A percentile compares a stretch with the other conserved stretches of the same genome.
Evolutionary conservation across 1,139 yeast genomes (phyloP).

Genomic region (Sugiyamaella paludigena): DNA sequence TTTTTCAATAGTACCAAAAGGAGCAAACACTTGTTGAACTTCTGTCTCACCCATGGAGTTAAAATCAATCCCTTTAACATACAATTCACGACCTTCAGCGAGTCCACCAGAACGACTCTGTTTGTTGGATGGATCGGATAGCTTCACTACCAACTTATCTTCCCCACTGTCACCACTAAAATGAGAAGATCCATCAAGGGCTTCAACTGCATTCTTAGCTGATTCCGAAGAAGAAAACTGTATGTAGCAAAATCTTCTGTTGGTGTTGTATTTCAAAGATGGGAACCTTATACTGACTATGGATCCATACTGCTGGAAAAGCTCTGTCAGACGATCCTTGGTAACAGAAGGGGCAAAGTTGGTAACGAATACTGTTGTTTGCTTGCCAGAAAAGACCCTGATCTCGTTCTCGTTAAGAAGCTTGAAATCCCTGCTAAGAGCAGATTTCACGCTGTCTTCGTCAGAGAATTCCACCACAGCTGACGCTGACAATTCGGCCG

Average conservation of each 20-base stretch:
- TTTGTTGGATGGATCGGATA: constrained; percentile 52
- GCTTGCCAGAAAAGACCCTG: constrained; percentile 44
- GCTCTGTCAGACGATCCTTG: constrained; percentile 40
- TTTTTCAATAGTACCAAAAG: constrained; percentile 50
- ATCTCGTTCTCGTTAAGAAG: constrained; percentile 45
- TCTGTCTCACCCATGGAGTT: constrained; percentile 32
- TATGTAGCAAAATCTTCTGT: constrained; percentile 73
- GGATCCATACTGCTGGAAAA: constrained; percentile 49
- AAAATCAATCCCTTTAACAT: constrained; percentile 53
- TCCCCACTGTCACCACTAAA: constrained; percentile 29
- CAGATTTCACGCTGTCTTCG: constrained; percentile 53
- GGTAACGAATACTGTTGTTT: constrained; percentile 62
- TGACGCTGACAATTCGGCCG: neutral
- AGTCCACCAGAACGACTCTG: constrained; percentile 44
- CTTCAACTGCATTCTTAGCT: constrained; percentile 50
- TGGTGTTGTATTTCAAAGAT: constrained; percentile 52
- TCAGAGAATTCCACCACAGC: constrained; percentile 51
- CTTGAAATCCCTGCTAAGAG: constrained; percentile 60
- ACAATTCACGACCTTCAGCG: constrained; percentile 51
- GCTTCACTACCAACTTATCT: constrained; percentile 48
- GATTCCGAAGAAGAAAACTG: constrained; percentile 50
- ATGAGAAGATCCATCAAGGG: constrained; percentile 42
- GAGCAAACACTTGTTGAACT: constrained; percentile 37
- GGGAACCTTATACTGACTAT: constrained; percentile 65
- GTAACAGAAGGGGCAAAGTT: constrained; percentile 65